A percentile compares a stretch with the other conserved stretches of the same genome.
These are phyloP conservation scores for Plasmodium coatneyi DNA, from an alignment of 169 alveolate species.

Conservation along the genomic window DNA sequence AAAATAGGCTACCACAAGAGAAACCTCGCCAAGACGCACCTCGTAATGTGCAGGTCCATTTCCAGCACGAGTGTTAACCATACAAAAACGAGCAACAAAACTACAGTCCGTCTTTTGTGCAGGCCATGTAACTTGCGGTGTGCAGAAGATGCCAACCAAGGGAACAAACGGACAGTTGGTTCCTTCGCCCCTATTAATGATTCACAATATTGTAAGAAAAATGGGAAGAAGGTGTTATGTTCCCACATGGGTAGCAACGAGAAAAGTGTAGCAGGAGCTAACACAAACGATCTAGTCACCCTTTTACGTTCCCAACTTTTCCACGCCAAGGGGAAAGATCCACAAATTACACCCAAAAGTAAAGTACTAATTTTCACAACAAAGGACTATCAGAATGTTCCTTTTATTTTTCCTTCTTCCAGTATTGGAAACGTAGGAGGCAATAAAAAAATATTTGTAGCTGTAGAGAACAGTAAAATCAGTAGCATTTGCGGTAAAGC, in stretches of 20 bases:
- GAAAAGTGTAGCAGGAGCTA: neutral
- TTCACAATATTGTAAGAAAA: neutral
- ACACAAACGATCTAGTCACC: neutral
- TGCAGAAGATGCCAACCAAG: neutral
- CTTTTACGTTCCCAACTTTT: neutral
- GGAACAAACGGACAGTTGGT: neutral
- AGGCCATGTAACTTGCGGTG: neutral
- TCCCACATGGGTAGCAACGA: neutral
- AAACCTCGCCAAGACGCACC: neutral
- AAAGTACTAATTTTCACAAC: neutral
- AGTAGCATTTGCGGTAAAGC: neutral
- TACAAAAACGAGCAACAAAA: neutral
- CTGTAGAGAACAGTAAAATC: neutral
- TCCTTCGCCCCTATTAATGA: neutral
- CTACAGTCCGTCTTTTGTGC: neutral
- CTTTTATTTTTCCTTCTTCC: neutral
- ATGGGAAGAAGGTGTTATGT: neutral
- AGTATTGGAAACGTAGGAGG: neutral
- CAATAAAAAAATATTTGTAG: neutral
- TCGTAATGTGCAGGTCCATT: neutral
- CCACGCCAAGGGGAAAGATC: neutral
- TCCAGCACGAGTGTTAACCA: neutral
- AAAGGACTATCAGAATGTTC: neutral
- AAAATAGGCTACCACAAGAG: conserved; percentile 3
- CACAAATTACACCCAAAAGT: neutral